Base-by-base conservation (phyloP, 1,284 basidiomycete species). In the Anthracocystis setariae region DNA sequence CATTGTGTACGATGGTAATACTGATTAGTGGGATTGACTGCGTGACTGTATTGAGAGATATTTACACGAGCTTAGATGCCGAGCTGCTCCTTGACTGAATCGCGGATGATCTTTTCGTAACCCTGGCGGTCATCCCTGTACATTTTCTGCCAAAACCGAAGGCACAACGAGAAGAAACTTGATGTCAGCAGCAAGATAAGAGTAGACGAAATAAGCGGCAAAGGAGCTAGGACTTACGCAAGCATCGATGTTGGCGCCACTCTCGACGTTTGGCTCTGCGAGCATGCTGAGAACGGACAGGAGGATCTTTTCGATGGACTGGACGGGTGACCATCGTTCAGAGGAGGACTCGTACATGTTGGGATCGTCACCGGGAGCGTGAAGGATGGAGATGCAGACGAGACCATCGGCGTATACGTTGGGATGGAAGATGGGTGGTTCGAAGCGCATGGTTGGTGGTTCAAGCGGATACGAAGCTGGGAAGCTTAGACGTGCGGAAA, bases 191-290 rank as follows among this genome's bases (percentile, higher is more conserved):
- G 8, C 8, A 29, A 12, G 12, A 7, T 5, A 29, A 29, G 7
- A 29, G 29, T 29, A 7, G 29, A 7, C 5, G 29, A 7, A 12
- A 12, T 7, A 29, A 37, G 21, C 21, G 32, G 7, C 9, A 21
- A 13, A 23, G 10, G 18, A 13, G 4, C 3, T 20, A 18, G 2
- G 8, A 78, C 84, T 74, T 60, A 84, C 84, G 76, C 84, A 85
- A 37, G 84, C 84, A 61, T 98, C 95, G 64, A 99, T 92, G 85
- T 98, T 98, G 45, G 96, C 96, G 32, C 95, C 95, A 73, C 91
- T 93, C 85, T 99, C 96, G 53, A 98, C 88, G 84, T 99, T 99
- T n/a, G 96, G 96, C 86, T 98, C 95, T 72, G 96, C 94, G n/a
- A 99, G 88, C 95, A 99, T 98, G 55, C 92, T 95, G 73, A 98